Conservation (phyloP, 2,329 filamentous ascomycete genomes). For the Shiraia sp. region DNA sequence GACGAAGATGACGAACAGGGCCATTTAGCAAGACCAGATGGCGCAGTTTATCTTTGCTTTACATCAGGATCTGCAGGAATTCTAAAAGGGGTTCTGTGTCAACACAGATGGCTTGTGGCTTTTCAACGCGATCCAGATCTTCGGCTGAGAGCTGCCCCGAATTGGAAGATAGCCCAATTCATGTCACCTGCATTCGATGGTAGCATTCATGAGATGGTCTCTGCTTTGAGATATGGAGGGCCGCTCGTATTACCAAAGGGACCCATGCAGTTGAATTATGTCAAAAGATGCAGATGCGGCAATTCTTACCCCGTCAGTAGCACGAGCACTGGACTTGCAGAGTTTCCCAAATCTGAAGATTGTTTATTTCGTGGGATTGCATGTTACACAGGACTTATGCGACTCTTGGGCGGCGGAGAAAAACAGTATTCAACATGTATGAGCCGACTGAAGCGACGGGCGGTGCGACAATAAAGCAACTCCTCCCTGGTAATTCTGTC, state of each 20-base stretch:
- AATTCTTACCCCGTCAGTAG: constrained; percentile 6
- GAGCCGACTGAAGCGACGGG: constrained; percentile 50
- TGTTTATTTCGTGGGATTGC: too few relatives aligned
- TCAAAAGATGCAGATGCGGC: too few relatives aligned
- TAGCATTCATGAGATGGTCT: constrained; percentile 50
- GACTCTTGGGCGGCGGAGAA: too few relatives aligned
- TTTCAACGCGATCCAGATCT: constrained; percentile 41
- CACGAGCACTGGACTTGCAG: too few relatives aligned
- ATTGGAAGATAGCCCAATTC: constrained; percentile 44
- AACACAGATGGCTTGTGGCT: constrained; percentile 42
- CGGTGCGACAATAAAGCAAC: constrained; percentile 41
- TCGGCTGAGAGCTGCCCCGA: constrained; percentile 40
- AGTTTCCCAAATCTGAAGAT: too few relatives aligned
- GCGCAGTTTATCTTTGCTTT: constrained; percentile 49
- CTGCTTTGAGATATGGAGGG: constrained; percentile 45
- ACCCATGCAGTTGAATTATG: background rate
- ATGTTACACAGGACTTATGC: too few relatives aligned
- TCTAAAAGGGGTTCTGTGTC: constrained; percentile 43
- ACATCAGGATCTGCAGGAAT: constrained; percentile 52
- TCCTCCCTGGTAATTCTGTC: constrained; percentile 31
- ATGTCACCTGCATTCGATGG: constrained; percentile 52
- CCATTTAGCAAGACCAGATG: too few relatives aligned
- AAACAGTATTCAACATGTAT: constrained; percentile 49
- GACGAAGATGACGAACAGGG: too few relatives aligned
- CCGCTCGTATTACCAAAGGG: constrained; percentile 41